Evolutionary conservation across 495 filamentous ascomycete species (phyloP), one percentile per base, ranked within the genome.

Genomic region (Trichocladium antarcticum): DNA sequence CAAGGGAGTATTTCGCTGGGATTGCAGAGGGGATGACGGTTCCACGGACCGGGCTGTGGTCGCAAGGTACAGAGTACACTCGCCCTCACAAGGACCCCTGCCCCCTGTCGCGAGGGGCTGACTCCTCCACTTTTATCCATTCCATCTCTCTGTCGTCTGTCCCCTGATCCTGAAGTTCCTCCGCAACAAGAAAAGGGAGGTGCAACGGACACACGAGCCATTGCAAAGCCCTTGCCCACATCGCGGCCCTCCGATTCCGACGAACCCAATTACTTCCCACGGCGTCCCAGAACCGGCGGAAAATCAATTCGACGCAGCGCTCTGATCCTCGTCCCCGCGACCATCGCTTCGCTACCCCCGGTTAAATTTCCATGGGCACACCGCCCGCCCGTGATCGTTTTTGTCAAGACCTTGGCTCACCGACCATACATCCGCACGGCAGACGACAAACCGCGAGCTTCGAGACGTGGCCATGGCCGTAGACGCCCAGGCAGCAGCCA

Each of bases 341-440:
- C 20, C 38, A 38, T 50, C 41, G n/a, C 28, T 37, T 14, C 29
- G 11, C 46, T 1, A 6, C 20, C 38, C 31, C 45, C 41, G 27
- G 20, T 31, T 24, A 32, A 39, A 50, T 44, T n/a, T 50, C 48
- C 41, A 50, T 45, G 48, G 19, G 48, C 48, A 50, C 48, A 50
- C 48, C 40, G 21, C 31, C 12, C 6, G 21, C 31, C n/a, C 47
- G 20, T 38, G 35, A 45, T 1, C 48, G 39, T 44, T 22, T 32
- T 34, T 17, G 27, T 32, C 34, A 1, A 39, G 35, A 19, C 20
- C 43, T 37, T 6, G 9, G 32, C 32, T 17, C 27, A 29, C 21
- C 16, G 2, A 6, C 14, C 7, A 37, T 22, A 8, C 10, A 28
- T 12, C 22, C 6, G 16, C 27, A 12, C 12, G 9, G 0, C 32